Conservation (phyloP, 192 early-diverging fungal genomes). For the Coemansia sp. region DNA sequence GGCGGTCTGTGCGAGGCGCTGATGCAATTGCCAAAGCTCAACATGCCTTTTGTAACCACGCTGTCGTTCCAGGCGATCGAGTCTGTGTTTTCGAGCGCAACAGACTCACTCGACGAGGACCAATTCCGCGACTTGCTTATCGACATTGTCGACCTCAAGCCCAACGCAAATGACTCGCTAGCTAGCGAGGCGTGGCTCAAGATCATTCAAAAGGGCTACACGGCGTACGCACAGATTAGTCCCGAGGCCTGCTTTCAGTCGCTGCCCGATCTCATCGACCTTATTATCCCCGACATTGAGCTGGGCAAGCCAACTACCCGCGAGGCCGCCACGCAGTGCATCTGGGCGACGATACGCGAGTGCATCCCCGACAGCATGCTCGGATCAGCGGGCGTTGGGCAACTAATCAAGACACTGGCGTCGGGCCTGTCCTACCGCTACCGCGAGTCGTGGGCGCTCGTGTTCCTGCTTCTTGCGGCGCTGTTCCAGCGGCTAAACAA, state of each 20-base stretch:
- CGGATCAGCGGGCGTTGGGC: conserved; percentile 58
- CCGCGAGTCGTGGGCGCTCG: conserved; percentile 82
- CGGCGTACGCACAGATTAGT: conserved; percentile 66
- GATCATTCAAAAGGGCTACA: conserved; percentile 75
- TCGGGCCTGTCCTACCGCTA: conserved; percentile 75
- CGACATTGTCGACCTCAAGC: conserved; percentile 77
- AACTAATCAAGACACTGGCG: conserved; percentile 58
- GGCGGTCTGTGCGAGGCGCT: conserved; percentile 70
- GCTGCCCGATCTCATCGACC: conserved; percentile 61
- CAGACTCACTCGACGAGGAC: conserved; percentile 49
- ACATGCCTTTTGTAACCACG: conserved; percentile 76
- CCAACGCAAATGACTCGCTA: conserved; percentile 80
- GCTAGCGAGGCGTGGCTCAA: conserved; percentile 84
- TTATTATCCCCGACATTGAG: conserved; percentile 70
- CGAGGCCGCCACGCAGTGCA: conserved; percentile 69
- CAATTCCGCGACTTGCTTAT: conserved; percentile 59
- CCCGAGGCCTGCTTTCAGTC: conserved; percentile 56
- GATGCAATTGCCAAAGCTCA: conserved; percentile 78
- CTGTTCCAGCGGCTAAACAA: conserved; percentile 78
- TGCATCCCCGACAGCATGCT: conserved; percentile 82
- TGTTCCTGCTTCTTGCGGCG: conserved; percentile 75
- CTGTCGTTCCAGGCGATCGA: conserved; percentile 59
- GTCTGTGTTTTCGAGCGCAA: conserved; percentile 33
- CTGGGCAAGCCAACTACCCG: conserved; percentile 62
- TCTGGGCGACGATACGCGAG: conserved; percentile 68